These are phyloP conservation scores for Arbutus unedo DNA, from an alignment of 148 eudicot species.

Conservation along the genomic window DNA sequence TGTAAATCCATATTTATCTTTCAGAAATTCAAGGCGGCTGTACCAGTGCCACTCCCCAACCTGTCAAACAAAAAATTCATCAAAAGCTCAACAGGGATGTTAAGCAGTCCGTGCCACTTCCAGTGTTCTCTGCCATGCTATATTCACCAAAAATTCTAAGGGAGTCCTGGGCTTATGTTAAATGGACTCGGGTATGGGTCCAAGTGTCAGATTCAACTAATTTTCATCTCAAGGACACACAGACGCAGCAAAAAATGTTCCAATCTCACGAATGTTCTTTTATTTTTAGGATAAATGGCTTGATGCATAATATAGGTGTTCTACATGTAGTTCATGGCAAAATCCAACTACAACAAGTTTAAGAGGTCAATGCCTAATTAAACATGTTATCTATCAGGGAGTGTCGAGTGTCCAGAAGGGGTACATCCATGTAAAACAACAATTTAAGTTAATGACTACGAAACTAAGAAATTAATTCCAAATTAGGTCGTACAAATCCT, in stretches of 20 bases:
- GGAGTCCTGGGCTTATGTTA: not conserved
- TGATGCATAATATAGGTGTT: too few relatives aligned
- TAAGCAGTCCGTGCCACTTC: conserved; percentile 1
- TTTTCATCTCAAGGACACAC: not conserved
- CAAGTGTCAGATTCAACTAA: not conserved
- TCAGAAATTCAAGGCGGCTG: conserved; percentile 50
- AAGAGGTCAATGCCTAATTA: not conserved
- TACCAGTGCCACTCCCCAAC: conserved; percentile 69
- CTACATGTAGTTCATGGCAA: not conserved
- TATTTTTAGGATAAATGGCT: not conserved
- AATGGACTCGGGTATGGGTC: not conserved
- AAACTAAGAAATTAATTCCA: conserved; percentile 11
- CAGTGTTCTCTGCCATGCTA: not conserved
- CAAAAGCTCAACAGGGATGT: not conserved
- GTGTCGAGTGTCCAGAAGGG: not conserved
- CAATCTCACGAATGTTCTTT: not conserved
- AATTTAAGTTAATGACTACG: not conserved
- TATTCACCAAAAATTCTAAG: conserved; percentile 5
- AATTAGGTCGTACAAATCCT: not conserved
- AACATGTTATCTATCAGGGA: not conserved
- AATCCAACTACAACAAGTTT: not conserved
- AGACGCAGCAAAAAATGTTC: not conserved
- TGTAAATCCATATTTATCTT: conserved; percentile 62
- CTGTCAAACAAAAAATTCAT: conserved; percentile 36
- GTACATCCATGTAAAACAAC: not conserved